Percentiles rank a stretch among this genome's conserved stretches.
phyloP scores from a whole-genome alignment of 352 stramenopile species.

The Elongisporangium undulatum region DNA sequence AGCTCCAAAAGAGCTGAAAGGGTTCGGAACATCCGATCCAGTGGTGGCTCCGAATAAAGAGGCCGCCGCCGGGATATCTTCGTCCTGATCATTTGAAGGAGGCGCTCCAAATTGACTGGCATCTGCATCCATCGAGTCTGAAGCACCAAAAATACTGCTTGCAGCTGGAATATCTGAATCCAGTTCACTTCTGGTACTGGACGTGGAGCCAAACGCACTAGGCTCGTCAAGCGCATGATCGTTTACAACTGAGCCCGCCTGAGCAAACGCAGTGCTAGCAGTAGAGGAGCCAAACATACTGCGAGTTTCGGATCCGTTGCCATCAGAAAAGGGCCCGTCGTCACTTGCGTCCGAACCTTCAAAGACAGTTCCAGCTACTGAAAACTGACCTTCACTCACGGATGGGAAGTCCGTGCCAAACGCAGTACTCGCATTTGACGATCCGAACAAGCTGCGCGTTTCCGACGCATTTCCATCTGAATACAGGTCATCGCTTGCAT shows the following conservation, averaged over 20 bases:
- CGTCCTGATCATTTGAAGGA: slow-evolving; percentile 5
- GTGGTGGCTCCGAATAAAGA: slow-evolving; percentile 61
- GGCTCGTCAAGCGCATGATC: slow-evolving; percentile 10
- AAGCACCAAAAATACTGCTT: slow-evolving; percentile 1
- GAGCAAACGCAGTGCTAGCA: slow-evolving; percentile 22
- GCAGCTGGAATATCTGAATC: not conserved
- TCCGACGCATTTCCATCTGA: slow-evolving; percentile 67
- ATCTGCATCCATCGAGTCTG: slow-evolving; percentile 1
- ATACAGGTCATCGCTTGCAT: slow-evolving; percentile 56
- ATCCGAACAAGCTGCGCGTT: slow-evolving; percentile 64
- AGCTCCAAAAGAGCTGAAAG: slow-evolving; percentile 43
- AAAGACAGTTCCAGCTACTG: slow-evolving; percentile 52
- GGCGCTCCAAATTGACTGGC: not conserved
- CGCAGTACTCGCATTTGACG: slow-evolving; percentile 69
- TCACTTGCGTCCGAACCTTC: slow-evolving; percentile 54
- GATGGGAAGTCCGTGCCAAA: slow-evolving; percentile 74
- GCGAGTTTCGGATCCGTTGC: slow-evolving; percentile 47
- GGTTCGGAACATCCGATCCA: slow-evolving; percentile 37
- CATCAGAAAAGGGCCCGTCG: slow-evolving; percentile 53
- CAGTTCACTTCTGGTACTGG: slow-evolving; percentile 24
- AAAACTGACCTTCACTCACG: slow-evolving; percentile 69
- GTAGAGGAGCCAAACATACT: slow-evolving; percentile 46
- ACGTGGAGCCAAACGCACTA: slow-evolving; percentile 19
- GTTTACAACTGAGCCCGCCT: slow-evolving; percentile 18
- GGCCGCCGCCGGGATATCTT: slow-evolving; percentile 33